Conservation (phyloP, 805 yeast genomes). For the Wickerhamiella sergipiensis region DNA sequence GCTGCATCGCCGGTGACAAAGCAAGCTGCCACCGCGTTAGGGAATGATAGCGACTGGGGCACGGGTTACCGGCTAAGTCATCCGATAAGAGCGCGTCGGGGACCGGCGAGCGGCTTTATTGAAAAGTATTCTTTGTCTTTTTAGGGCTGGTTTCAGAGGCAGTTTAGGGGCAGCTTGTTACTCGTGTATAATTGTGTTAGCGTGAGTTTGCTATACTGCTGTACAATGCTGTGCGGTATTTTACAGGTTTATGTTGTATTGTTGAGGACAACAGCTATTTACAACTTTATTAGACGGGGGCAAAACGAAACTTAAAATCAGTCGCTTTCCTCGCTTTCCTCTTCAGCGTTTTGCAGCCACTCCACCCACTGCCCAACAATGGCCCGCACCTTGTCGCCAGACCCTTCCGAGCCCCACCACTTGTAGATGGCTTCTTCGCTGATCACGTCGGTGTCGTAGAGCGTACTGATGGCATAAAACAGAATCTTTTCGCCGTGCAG, state of each 20-base stretch:
- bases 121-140: too few relatives aligned
- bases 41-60: not conserved
- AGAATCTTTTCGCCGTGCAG: constrained; percentile 33
- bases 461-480: constrained; percentile 37
- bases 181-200: too few relatives aligned
- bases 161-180: too few relatives aligned
- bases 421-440: constrained; percentile 65
- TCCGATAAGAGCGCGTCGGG: not conserved
- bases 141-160: too few relatives aligned
- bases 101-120: too few relatives aligned
- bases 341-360: constrained; percentile 76
- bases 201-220: too few relatives aligned
- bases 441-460: constrained; percentile 71
- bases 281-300: not conserved
- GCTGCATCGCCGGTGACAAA: not conserved
- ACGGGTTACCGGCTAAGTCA: not conserved
- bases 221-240: too few relatives aligned
- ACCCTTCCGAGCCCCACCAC: constrained; percentile 63
- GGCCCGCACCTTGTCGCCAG: constrained; percentile 35
- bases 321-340: constrained; percentile 36
- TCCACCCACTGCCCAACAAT: constrained; percentile 63
- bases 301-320: constrained; percentile 1
- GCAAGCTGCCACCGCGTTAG: not conserved
- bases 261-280: too few relatives aligned
- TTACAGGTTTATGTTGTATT: too few relatives aligned